phyloP scores from a whole-genome alignment of 768 basidiomycete genomes.

The Calocera viscosa region DNA sequence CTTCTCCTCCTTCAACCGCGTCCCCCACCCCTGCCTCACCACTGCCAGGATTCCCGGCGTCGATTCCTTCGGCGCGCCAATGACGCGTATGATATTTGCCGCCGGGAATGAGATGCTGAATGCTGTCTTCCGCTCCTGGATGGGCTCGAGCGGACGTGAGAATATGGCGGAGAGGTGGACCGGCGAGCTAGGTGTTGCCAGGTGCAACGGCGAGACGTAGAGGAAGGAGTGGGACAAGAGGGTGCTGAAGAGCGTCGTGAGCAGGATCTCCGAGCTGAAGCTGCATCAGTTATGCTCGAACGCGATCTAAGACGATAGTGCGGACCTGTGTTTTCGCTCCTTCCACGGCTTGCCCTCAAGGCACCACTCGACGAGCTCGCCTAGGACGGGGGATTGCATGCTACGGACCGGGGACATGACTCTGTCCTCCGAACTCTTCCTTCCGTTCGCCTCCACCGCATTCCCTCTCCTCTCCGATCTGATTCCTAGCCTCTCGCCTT shows the following conservation, averaged over 20 bases:
- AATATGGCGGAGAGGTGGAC: neutral
- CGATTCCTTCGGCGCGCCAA: neutral
- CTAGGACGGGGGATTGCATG: neutral
- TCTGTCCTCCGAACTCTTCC: neutral
- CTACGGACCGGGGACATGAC: neutral
- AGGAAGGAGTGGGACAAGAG: neutral
- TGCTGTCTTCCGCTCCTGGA: neutral
- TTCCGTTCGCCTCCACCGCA: neutral
- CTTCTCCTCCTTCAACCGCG: neutral
- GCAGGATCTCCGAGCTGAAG: neutral
- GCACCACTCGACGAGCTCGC: neutral
- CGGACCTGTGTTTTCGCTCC: neutral
- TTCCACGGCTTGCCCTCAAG: conserved; percentile 5
- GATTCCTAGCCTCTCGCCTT: neutral
- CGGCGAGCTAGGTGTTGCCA: neutral
- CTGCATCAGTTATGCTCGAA: neutral
- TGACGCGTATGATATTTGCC: neutral
- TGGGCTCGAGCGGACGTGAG: neutral
- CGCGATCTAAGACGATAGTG: neutral
- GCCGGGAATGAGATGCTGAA: conserved; percentile 3
- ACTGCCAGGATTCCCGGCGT: neutral
- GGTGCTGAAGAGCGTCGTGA: neutral
- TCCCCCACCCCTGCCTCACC: neutral
- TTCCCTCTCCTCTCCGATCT: neutral
- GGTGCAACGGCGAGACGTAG: neutral